Evolutionary conservation across 495 filamentous ascomycete genomes (phyloP).

Genomic region (Staphylotrichum tortipilum): DNA sequence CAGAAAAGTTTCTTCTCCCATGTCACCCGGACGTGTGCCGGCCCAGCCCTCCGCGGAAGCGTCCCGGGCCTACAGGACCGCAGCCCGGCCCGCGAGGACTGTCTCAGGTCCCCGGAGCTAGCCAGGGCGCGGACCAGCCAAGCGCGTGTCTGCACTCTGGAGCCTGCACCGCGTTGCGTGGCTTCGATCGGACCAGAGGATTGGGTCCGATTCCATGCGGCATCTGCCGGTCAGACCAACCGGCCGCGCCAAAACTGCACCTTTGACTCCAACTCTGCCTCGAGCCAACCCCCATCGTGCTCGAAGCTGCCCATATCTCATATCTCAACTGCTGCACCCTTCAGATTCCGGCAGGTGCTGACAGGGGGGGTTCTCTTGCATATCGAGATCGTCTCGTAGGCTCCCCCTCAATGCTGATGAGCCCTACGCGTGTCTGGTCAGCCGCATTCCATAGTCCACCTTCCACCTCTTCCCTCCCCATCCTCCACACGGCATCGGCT

Average conservation of each 20-base stretch:
- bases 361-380: background rate
- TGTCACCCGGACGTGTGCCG: too few species aligned
- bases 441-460: background rate
- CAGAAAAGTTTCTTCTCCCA: too few species aligned
- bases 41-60: slow-evolving; percentile 1
- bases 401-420: background rate
- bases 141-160: background rate
- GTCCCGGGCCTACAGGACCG: background rate
- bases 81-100: background rate
- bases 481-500: background rate
- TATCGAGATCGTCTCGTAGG: background rate
- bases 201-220: background rate
- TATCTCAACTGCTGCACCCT: slow-evolving; percentile 1
- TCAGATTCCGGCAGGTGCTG: background rate
- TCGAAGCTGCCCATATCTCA: slow-evolving; percentile 4
- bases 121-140: too few species aligned
- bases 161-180: background rate
- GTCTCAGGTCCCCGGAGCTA: too few species aligned
- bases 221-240: background rate
- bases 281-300: background rate
- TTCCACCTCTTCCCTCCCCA: background rate
- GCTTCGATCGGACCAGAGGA: background rate
- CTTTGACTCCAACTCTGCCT: too few species aligned
- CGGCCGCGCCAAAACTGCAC: background rate
- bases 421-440: slow-evolving; percentile 2